These are phyloP conservation scores for Cyberlindnera euphorbiiphila DNA, from an alignment of 805 yeast species.

Conservation along the genomic window DNA sequence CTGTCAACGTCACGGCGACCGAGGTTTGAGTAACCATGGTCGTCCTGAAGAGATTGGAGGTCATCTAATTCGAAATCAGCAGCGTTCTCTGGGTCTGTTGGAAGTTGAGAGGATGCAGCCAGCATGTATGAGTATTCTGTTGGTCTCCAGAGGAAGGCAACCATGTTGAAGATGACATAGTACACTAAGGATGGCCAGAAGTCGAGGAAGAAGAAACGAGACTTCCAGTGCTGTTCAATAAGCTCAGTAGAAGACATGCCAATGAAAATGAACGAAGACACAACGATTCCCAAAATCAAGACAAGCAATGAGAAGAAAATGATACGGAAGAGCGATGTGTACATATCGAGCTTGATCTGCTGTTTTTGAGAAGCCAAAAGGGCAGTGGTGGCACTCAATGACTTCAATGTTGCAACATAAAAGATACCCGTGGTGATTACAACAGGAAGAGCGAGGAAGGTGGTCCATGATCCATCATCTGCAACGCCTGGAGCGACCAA, in stretches of 20 bases:
- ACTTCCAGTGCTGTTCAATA: constrained; percentile 87
- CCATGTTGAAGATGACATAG: constrained; percentile 74
- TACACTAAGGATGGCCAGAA: constrained; percentile 95
- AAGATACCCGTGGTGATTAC: constrained; percentile 64
- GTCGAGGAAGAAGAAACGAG: constrained; percentile 80
- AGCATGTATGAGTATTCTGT: constrained; percentile 91
- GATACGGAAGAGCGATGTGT: constrained; percentile 70
- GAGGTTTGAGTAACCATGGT: constrained; percentile 26
- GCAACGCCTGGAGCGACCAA: constrained; percentile 47
- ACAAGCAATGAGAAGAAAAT: constrained; percentile 69
- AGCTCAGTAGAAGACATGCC: constrained; percentile 73
- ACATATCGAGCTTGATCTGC: constrained; percentile 84
- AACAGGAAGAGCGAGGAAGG: constrained; percentile 58
- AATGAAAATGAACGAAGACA: constrained; percentile 66
- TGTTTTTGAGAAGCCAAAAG: constrained; percentile 82
- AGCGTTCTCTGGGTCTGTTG: constrained; percentile 70
- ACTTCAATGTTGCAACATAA: constrained; percentile 68
- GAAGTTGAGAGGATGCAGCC: constrained; percentile 90
- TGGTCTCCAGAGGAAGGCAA: constrained; percentile 96
- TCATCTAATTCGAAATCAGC: constrained; percentile 66
- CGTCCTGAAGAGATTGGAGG: constrained; percentile 39
- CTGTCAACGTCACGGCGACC: constrained; percentile 26
- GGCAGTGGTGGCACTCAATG: constrained; percentile 71
- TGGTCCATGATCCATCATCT: constrained; percentile 23
- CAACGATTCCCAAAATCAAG: constrained; percentile 64